Base-by-base conservation (phyloP, 441 rosid genomes). In the Bocquillonia castaneifolia region DNA sequence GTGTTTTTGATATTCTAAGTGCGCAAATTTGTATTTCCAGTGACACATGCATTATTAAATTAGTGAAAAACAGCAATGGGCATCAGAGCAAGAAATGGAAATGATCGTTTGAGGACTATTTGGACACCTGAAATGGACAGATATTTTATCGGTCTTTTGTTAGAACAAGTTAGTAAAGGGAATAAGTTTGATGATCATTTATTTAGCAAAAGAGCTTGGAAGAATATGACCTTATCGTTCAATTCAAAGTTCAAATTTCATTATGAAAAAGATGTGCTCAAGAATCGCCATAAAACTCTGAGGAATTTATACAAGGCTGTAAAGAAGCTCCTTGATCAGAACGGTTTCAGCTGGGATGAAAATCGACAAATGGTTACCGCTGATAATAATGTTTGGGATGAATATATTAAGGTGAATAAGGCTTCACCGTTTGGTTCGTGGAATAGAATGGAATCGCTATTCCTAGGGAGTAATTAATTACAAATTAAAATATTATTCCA, bases 51-150 rank as follows among this genome's bases (percentile, higher is more conserved):
- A n/a, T 29, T 34, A 14, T 44, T 47, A 20, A 31, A 36, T 8
- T 20, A n/a, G 7, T 17, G 12, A 22, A 20, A 42, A 29, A 23
- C 60, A 22, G 74, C 28, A 54, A 72, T 72, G 71, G 71, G 57
- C 22, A 52, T 69, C 34, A 72, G 69, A 28, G 74, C 81, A 10
- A 78, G 76, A 48, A 78, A 66, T 47, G 66, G 81, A 0, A 70
- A 71, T 26, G 89, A 83, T 68, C 82, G 90, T 17, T 62, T 83
- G 48, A 85, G 96, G 82, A 92, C 96, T 6, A 80, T 87, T 66
- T 92, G 98, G 96, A 88, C 95, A 0, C 91, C 87, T 32, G 96
- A 89, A 74, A 92, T 88, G 96, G 93, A 92, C 68, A 63, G 83
- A 17, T 88, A 74, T 76, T 90, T 92, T 81, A 86, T 92, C 6